phyloP scores from a whole-genome alignment of 2,329 filamentous ascomycete species.

The Talaromyces atroroseus region DNA sequence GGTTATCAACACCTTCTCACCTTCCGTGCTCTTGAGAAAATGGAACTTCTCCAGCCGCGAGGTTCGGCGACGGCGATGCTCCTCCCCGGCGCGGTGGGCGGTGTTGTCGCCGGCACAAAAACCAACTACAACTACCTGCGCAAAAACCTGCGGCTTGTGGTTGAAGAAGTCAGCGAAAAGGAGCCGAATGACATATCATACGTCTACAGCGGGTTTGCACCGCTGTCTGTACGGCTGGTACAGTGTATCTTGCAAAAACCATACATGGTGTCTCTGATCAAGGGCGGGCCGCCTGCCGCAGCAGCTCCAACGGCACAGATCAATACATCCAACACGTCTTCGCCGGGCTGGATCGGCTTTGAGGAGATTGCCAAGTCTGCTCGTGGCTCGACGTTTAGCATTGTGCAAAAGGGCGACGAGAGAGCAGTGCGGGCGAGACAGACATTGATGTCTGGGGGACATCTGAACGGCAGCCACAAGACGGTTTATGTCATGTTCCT shows the following conservation, averaged over 20 bases:
- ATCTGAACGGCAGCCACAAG: conserved; percentile 57
- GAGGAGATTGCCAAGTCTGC: conserved; percentile 87
- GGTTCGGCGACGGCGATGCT: conserved; percentile 73
- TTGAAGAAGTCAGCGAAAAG: conserved; percentile 94
- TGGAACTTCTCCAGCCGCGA: conserved; percentile 75
- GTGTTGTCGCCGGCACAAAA: conserved; percentile 54
- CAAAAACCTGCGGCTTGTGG: conserved; percentile 79
- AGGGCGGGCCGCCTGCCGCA: conserved; percentile 50
- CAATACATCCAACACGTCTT: conserved; percentile 51
- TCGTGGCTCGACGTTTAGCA: conserved; percentile 82
- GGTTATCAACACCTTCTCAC: conserved; percentile 93
- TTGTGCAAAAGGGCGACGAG: conserved; percentile 86
- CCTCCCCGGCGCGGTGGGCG: conserved; percentile 65
- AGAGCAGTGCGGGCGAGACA: conserved; percentile 84
- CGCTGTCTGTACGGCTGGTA: conserved; percentile 81
- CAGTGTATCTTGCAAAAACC: conserved; percentile 92
- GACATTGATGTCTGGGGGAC: conserved; percentile 60
- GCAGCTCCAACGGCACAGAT: conserved; percentile 27
- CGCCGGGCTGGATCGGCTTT: conserved; percentile 86
- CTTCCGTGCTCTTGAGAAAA: conserved; percentile 78
- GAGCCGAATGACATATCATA: conserved; percentile 95
- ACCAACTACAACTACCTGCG: conserved; percentile 89
- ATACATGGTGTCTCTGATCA: conserved; percentile 66
- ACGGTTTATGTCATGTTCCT: conserved; percentile 95
- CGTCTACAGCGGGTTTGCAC: conserved; percentile 95